Evolutionary conservation across 148 eudicot genomes (phyloP).

Genomic region (Gaultheria prostrata): DNA sequence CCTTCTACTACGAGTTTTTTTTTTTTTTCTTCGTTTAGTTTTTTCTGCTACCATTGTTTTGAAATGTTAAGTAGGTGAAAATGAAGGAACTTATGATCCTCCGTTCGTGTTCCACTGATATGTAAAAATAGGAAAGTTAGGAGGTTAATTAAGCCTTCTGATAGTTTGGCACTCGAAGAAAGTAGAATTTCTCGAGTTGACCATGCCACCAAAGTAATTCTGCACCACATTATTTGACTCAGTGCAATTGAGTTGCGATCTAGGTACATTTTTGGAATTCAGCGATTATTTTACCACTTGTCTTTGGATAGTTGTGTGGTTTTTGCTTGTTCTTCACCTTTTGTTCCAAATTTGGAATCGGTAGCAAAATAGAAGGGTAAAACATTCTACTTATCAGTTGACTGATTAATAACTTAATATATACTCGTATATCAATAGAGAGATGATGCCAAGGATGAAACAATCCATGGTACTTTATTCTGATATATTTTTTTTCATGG

Average conservation of each 20-base stretch:
- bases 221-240: background rate
- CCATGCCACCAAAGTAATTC: background rate
- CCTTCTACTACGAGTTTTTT: background rate
- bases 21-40: background rate
- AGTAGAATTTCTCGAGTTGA: slow-evolving; percentile 1
- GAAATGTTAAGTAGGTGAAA: background rate
- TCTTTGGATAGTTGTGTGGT: background rate
- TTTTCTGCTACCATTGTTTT: background rate
- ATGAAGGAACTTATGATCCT: background rate
- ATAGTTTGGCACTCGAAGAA: background rate
- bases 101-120: background rate
- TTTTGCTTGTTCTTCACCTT: background rate
- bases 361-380: background rate
- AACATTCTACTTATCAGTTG: background rate
- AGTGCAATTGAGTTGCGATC: background rate
- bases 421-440: background rate
- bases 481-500: background rate
- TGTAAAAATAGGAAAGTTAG: background rate
- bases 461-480: background rate
- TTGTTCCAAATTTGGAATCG: background rate
- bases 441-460: background rate
- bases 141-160: background rate
- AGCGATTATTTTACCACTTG: background rate
- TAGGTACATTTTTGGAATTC: background rate
- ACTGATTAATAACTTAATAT: background rate